A percentile compares a stretch with the other conserved stretches of the same genome.
phyloP scores from a whole-genome alignment of 2,329 filamentous ascomycete species.

The Talaromyces sp. region DNA sequence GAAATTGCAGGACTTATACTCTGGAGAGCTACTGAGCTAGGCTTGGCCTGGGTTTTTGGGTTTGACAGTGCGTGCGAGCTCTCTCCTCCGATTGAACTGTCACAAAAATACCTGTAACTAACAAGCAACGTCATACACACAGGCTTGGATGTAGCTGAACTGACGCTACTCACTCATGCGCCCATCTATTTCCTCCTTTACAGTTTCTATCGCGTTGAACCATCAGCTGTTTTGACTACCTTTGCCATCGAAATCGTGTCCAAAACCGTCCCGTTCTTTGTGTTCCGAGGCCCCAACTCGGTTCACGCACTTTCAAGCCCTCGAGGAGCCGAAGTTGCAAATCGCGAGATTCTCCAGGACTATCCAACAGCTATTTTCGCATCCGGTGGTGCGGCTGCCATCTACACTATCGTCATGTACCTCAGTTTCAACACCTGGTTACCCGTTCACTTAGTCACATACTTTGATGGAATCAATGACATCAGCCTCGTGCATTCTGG shows the following conservation, averaged over 20 bases:
- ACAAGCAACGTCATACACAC: not conserved
- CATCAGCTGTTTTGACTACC: slow-evolving; percentile 59
- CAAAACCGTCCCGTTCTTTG: slow-evolving; percentile 69
- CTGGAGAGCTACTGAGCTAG: slow-evolving; percentile 65
- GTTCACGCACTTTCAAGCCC: slow-evolving; percentile 59
- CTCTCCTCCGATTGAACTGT: not conserved
- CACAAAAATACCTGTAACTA: not conserved
- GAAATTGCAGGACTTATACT: slow-evolving; percentile 58
- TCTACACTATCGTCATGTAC: slow-evolving; percentile 74
- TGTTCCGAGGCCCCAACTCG: slow-evolving; percentile 67
- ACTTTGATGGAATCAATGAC: slow-evolving; percentile 71
- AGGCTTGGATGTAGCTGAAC: slow-evolving; percentile 65
- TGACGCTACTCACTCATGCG: slow-evolving; percentile 69
- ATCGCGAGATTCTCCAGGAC: slow-evolving; percentile 66
- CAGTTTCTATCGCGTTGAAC: slow-evolving; percentile 72
- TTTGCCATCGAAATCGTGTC: slow-evolving; percentile 68
- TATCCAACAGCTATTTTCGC: slow-evolving; percentile 62
- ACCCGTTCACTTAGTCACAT: slow-evolving; percentile 67
- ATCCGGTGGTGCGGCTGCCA: slow-evolving; percentile 64
- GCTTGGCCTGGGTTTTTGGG: slow-evolving; percentile 68
- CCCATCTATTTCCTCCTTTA: slow-evolving; percentile 74
- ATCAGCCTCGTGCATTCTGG: slow-evolving; percentile 67
- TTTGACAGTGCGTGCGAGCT: slow-evolving; percentile 44
- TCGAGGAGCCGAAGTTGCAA: slow-evolving; percentile 49
- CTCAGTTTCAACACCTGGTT: slow-evolving; percentile 68